phyloP scores from a whole-genome alignment of 164 flowering plant genomes.

The Euptelea pleiosperma region DNA sequence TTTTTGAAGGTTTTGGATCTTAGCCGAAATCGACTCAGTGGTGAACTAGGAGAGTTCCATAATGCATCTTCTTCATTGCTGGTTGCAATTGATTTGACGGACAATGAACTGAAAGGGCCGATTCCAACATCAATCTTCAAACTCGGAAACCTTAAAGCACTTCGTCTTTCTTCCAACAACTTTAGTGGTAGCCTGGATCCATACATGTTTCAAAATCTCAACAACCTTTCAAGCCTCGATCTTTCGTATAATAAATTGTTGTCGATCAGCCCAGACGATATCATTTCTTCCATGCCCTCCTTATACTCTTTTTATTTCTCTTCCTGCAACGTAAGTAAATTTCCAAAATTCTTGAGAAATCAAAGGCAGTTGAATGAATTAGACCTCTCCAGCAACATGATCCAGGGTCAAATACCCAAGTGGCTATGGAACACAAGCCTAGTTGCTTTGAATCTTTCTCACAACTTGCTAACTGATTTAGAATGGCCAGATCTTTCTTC shows the following conservation, averaged over 20 bases:
- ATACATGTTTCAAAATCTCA: constrained; percentile 1
- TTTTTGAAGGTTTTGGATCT: neutral
- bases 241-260: no score
- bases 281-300: neutral
- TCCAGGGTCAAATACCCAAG: constrained; percentile 16
- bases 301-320: neutral
- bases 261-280: neutral
- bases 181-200: constrained; percentile 24
- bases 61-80: no score
- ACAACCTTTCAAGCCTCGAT: neutral
- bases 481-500: neutral
- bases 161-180: constrained; percentile 2
- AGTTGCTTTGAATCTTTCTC: neutral
- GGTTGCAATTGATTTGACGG: constrained; percentile 15
- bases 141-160: constrained; percentile 4
- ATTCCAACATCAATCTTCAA: constrained; percentile 10
- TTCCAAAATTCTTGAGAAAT: no score
- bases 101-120: constrained; percentile 10
- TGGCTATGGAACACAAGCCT: constrained; percentile 19
- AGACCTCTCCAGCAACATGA: constrained; percentile 13
- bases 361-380: neutral
- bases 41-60: no score
- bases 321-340: no score
- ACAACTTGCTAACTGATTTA: constrained; percentile 9
- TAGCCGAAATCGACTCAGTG: neutral